Percentiles rank a stretch among this genome's conserved stretches.
phyloP scores from a whole-genome alignment of 148 eudicot species.

The Rhododendron williamsianum region DNA sequence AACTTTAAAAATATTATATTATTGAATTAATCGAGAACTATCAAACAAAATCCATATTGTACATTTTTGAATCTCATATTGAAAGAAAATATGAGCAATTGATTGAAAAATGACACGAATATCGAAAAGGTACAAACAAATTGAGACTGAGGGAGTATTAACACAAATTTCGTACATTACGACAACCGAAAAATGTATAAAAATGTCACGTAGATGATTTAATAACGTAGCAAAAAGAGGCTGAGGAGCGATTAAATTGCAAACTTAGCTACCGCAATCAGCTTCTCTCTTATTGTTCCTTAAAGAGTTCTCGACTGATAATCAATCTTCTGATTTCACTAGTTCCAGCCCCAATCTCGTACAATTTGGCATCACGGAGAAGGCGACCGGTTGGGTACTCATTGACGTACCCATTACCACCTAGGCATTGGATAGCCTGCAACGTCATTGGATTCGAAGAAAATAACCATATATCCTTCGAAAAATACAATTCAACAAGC shows the following conservation, averaged over 20 bases:
- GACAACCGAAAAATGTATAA: neutral
- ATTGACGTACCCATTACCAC: constrained; percentile 93
- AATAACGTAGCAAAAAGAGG: neutral
- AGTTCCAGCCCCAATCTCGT: constrained; percentile 97
- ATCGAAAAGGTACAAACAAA: too few relatives aligned
- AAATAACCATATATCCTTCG: neutral
- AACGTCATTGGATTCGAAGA: neutral
- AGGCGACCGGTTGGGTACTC: constrained; percentile 94
- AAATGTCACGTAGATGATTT: neutral
- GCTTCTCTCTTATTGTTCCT: constrained; percentile 48
- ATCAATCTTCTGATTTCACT: constrained; percentile 94
- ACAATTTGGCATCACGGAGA: constrained; percentile 94
- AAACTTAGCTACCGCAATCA: neutral
- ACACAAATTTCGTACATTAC: too few relatives aligned
- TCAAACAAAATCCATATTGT: too few relatives aligned
- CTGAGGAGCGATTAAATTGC: neutral
- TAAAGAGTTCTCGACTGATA: constrained; percentile 77
- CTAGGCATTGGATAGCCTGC: constrained; percentile 97
- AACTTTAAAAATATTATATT: too few relatives aligned
- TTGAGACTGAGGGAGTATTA: too few relatives aligned
- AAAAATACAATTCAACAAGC: neutral
- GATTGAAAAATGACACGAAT: too few relatives aligned
- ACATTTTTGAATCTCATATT: too few relatives aligned
- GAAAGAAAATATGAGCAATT: too few relatives aligned
- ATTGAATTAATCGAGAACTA: too few relatives aligned